These are phyloP conservation scores for Euclidium syriacum DNA, from an alignment of 345 rosid species.

Conservation along the genomic window DNA sequence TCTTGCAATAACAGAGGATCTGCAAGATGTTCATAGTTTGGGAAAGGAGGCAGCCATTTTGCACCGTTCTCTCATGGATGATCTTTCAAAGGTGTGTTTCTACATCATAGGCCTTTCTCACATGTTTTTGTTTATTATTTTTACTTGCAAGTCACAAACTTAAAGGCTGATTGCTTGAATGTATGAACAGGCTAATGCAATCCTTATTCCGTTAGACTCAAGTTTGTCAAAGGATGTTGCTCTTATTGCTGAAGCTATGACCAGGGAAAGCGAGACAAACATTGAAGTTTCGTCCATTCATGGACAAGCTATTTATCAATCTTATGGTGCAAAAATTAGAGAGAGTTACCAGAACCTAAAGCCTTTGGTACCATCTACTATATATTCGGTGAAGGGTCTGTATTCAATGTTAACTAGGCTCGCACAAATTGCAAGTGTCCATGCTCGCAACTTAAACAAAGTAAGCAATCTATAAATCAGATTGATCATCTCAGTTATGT, in stretches of 20 bases:
- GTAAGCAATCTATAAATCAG: slow-evolving; percentile 35
- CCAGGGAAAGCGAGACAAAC: slow-evolving; percentile 67
- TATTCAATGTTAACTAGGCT: slow-evolving; percentile 61
- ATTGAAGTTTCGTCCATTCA: slow-evolving; percentile 77
- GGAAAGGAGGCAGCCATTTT: slow-evolving; percentile 83
- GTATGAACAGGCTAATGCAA: slow-evolving; percentile 58
- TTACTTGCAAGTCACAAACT: slow-evolving; percentile 5
- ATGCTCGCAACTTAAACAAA: slow-evolving; percentile 82
- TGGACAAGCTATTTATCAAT: slow-evolving; percentile 89
- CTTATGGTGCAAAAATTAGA: slow-evolving; percentile 65
- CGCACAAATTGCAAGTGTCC: slow-evolving; percentile 80
- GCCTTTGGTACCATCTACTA: slow-evolving; percentile 54
- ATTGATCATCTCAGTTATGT: slow-evolving; percentile 3
- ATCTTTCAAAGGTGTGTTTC: slow-evolving; percentile 82
- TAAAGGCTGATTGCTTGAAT: slow-evolving; percentile 3
- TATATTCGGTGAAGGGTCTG: slow-evolving; percentile 55
- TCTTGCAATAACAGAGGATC: slow-evolving; percentile 82
- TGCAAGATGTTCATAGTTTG: slow-evolving; percentile 76
- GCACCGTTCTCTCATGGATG: slow-evolving; percentile 67
- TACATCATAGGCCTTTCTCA: not conserved
- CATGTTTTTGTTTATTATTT: not conserved
- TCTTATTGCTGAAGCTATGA: slow-evolving; percentile 78
- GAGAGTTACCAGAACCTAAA: slow-evolving; percentile 65
- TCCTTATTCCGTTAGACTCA: slow-evolving; percentile 77
- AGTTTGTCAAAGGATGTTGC: slow-evolving; percentile 75